Conservation (phyloP, 345 rosid genomes). For the Eucalyptus sideroxylon region DNA sequence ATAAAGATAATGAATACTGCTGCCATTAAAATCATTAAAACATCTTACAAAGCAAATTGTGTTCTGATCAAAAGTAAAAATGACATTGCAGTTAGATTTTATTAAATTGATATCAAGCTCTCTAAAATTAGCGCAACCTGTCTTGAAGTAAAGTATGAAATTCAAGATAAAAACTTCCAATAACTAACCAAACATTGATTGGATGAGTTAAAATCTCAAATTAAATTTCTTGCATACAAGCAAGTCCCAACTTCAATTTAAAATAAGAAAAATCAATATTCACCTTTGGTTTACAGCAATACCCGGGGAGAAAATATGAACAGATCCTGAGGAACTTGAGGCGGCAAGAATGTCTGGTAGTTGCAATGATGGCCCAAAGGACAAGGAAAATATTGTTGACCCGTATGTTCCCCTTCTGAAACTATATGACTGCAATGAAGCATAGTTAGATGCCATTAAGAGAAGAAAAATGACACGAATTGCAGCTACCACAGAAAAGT, state of each 20-base stretch:
- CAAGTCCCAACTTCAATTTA: not conserved
- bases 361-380: slow-evolving; percentile 67
- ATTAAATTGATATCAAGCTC: not conserved
- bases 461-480: not conserved
- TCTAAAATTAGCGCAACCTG: not conserved
- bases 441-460: not conserved
- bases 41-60: not conserved
- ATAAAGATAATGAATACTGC: not conserved
- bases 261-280: not conserved
- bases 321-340: slow-evolving; percentile 76
- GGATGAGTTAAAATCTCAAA: not conserved
- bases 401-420: slow-evolving; percentile 84
- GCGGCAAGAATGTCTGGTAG: slow-evolving; percentile 78
- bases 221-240: not conserved
- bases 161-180: not conserved
- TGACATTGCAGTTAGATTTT: not conserved
- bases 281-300: slow-evolving; percentile 66
- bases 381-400: slow-evolving; percentile 81
- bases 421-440: slow-evolving; percentile 52
- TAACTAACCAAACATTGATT: not conserved
- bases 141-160: not conserved
- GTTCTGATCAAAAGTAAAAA: not conserved
- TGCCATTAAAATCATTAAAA: not conserved
- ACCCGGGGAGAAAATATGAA: slow-evolving; percentile 64
- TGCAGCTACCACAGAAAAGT: not conserved